phyloP scores from a whole-genome alignment of 805 yeast species.

The Candida bentonensis region DNA sequence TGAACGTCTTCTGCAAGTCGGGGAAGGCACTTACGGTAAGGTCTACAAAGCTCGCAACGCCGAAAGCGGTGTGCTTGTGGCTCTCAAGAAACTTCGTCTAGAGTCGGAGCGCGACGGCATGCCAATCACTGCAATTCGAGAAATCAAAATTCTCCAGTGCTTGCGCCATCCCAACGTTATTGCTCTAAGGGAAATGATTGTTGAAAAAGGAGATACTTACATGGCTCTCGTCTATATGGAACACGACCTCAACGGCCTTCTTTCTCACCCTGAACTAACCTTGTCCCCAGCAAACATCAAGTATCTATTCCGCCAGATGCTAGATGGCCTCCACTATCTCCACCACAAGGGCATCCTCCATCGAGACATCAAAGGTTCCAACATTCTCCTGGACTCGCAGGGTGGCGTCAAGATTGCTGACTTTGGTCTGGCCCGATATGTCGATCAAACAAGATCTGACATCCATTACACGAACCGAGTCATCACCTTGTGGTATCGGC shows the following conservation, averaged over 20 bases:
- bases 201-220: constrained; percentile 54
- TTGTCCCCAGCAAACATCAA: constrained; percentile 60
- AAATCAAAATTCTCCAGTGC: constrained; percentile 70
- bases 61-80: constrained; percentile 60
- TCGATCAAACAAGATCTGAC: constrained; percentile 21
- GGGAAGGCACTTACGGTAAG: constrained; percentile 98
- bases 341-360: constrained; percentile 54
- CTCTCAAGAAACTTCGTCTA: constrained; percentile 69
- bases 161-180: constrained; percentile 74
- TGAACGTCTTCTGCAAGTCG: constrained; percentile 74
- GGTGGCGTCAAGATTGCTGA: constrained; percentile 87
- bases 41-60: constrained; percentile 77
- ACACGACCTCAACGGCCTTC: constrained; percentile 81
- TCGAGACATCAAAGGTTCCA: constrained; percentile 91
- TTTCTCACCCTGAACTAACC: constrained; percentile 57
- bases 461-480: constrained; percentile 91
- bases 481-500: constrained; percentile 93
- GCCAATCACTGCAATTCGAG: constrained; percentile 91
- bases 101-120: constrained; percentile 89
- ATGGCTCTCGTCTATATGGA: constrained; percentile 92
- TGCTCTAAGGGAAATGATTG: constrained; percentile 78
- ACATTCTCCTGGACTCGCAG: constrained; percentile 56
- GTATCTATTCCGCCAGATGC: constrained; percentile 60
- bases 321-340: constrained; percentile 67
- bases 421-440: constrained; percentile 69